Conservation (phyloP, 2,329 filamentous ascomycete genomes). For the Penicillium digitatum region DNA sequence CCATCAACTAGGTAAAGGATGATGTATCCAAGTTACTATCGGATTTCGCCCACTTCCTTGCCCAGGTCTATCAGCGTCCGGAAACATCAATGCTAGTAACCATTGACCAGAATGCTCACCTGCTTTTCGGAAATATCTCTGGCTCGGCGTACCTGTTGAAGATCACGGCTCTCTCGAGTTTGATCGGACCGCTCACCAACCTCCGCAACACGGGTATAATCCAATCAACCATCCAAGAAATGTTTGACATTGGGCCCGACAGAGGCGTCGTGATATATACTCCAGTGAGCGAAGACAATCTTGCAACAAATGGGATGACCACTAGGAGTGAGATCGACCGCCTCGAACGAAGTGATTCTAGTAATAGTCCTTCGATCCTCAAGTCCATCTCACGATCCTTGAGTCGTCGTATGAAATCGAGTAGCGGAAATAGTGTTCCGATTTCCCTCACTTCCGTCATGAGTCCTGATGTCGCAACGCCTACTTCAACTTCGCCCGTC, state of each 20-base stretch:
- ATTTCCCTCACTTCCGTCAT: constrained; percentile 21
- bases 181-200: constrained; percentile 71
- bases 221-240: constrained; percentile 68
- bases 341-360: constrained; percentile 45
- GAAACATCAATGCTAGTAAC: constrained; percentile 70
- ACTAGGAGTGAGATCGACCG: constrained; percentile 64
- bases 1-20: constrained; percentile 54
- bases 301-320: constrained; percentile 68
- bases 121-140: constrained; percentile 70
- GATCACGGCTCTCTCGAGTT: constrained; percentile 64
- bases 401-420: constrained; percentile 37
- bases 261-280: constrained; percentile 72
- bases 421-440: constrained; percentile 26
- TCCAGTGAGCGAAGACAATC: constrained; percentile 64
- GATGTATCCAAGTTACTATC: constrained; percentile 73
- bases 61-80: constrained; percentile 69
- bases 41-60: constrained; percentile 68
- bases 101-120: constrained; percentile 69
- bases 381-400: constrained; percentile 39
- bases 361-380: constrained; percentile 41
- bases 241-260: constrained; percentile 61
- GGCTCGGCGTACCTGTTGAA: constrained; percentile 76
- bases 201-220: constrained; percentile 75
- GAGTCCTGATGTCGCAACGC: constrained; percentile 4
- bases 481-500: background rate